Evolutionary conservation across 441 rosid genomes (phyloP).

Genomic region (Adansonia madagascariensis): DNA sequence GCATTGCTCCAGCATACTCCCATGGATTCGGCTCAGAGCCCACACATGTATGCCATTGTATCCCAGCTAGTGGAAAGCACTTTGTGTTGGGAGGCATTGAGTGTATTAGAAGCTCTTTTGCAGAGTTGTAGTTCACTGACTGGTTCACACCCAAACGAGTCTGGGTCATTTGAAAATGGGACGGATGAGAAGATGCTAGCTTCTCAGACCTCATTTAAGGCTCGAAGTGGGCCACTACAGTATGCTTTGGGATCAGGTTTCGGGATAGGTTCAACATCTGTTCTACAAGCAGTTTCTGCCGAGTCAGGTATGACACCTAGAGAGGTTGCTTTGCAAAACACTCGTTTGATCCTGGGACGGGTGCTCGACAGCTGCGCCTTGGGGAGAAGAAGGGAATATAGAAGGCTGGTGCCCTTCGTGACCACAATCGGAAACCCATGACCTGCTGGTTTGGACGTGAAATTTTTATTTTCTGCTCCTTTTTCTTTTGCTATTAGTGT

Average conservation of each 20-base stretch:
- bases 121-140: slow-evolving; percentile 92
- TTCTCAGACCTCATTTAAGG: slow-evolving; percentile 89
- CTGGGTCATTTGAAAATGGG: slow-evolving; percentile 69
- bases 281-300: slow-evolving; percentile 46
- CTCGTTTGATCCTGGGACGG: slow-evolving; percentile 80
- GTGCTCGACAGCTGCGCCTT: slow-evolving; percentile 85
- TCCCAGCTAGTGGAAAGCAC: slow-evolving; percentile 97
- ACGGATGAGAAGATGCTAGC: slow-evolving; percentile 73
- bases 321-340: slow-evolving; percentile 85
- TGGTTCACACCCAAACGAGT: slow-evolving; percentile 73
- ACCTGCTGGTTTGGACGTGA: slow-evolving; percentile 27
- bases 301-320: slow-evolving; percentile 72
- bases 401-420: slow-evolving; percentile 90
- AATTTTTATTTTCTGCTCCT: neutral
- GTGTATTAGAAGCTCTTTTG: slow-evolving; percentile 91
- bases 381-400: slow-evolving; percentile 84
- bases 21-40: slow-evolving; percentile 96
- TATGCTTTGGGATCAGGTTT: slow-evolving; percentile 54
- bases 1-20: slow-evolving; percentile 97
- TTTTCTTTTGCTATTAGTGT: neutral
- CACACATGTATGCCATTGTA: slow-evolving; percentile 95
- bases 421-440: slow-evolving; percentile 63
- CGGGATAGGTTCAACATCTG: slow-evolving; percentile 47
- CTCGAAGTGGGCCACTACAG: slow-evolving; percentile 83
- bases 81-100: slow-evolving; percentile 90